Conservation (phyloP, 352 stramenopile species). For the Phytophthora vignae region DNA sequence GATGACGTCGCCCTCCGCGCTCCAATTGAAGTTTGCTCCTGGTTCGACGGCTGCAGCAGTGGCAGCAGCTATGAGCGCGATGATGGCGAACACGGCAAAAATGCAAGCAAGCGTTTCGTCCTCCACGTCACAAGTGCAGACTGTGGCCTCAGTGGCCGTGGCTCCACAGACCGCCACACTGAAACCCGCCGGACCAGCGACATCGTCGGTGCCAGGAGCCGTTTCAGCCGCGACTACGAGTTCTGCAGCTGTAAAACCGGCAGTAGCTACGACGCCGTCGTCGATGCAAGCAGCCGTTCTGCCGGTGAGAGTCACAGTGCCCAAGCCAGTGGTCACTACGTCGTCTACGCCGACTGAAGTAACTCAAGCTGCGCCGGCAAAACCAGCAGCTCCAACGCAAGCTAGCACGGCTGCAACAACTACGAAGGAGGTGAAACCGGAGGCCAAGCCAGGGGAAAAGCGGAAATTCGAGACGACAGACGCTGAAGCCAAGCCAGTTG, state of each 20-base stretch:
- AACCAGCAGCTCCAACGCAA: background rate
- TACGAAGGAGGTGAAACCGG: background rate
- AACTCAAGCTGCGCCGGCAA: background rate
- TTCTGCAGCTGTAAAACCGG: conserved; percentile 1
- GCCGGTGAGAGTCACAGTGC: background rate
- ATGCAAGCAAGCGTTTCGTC: conserved; percentile 22
- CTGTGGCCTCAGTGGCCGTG: background rate
- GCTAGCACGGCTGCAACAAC: background rate
- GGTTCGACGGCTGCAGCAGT: conserved; percentile 34
- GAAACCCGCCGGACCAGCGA: background rate
- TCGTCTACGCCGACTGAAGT: background rate
- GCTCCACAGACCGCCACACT: background rate
- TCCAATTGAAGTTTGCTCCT: conserved; percentile 36
- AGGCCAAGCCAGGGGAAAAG: conserved; percentile 19
- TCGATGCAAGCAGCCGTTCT: background rate
- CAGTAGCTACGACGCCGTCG: background rate
- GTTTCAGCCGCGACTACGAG: conserved; percentile 1
- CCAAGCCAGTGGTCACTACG: conserved; percentile 1
- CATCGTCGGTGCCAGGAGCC: background rate
- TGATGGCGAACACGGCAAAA: conserved; percentile 38
- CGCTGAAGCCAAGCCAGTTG: conserved; percentile 4
- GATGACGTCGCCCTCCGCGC: conserved; percentile 25
- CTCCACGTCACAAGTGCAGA: background rate
- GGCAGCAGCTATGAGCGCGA: conserved; percentile 35
- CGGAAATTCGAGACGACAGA: conserved; percentile 18